Evolutionary conservation across 306 rosid genomes (phyloP).

Genomic region (Castanea crenata): DNA sequence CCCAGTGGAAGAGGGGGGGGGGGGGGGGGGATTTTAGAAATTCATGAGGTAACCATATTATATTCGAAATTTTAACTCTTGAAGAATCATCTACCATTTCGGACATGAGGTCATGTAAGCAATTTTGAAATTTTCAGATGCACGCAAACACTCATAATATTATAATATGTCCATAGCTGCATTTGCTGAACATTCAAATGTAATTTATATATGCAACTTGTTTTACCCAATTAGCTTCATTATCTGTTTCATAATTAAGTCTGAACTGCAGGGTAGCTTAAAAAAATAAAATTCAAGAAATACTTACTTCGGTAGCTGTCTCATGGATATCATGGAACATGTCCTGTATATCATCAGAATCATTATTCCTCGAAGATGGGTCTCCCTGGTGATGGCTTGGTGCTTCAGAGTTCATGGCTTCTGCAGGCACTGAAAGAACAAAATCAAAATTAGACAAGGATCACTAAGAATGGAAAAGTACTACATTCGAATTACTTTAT

Average conservation of each 20-base stretch:
- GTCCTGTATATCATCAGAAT: conserved; percentile 46
- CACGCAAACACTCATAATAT: too few relatives aligned
- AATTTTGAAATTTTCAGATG: too few relatives aligned
- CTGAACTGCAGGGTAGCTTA: neutral
- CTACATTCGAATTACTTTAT: too few relatives aligned
- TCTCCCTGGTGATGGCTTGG: conserved; percentile 35
- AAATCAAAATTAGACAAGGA: conserved; percentile 4
- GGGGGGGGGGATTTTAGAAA: neutral
- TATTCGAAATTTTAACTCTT: neutral
- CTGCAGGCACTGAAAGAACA: conserved; percentile 35
- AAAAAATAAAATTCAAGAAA: conserved; percentile 18
- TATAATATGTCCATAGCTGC: too few relatives aligned
- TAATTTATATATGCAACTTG: neutral
- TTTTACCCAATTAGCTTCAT: neutral
- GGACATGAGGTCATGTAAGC: neutral
- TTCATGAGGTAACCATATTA: neutral
- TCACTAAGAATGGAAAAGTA: neutral
- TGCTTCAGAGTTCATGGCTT: conserved; percentile 31
- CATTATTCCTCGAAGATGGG: conserved; percentile 41
- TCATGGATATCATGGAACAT: conserved; percentile 55
- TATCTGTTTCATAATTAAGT: neutral
- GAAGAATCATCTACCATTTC: neutral
- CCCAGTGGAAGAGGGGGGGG: too few relatives aligned
- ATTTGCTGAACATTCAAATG: too few relatives aligned
- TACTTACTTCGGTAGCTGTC: conserved; percentile 61